Evolutionary conservation across 148 eudicot species (phyloP).

Genomic region (Fagopyrum esculentum): DNA sequence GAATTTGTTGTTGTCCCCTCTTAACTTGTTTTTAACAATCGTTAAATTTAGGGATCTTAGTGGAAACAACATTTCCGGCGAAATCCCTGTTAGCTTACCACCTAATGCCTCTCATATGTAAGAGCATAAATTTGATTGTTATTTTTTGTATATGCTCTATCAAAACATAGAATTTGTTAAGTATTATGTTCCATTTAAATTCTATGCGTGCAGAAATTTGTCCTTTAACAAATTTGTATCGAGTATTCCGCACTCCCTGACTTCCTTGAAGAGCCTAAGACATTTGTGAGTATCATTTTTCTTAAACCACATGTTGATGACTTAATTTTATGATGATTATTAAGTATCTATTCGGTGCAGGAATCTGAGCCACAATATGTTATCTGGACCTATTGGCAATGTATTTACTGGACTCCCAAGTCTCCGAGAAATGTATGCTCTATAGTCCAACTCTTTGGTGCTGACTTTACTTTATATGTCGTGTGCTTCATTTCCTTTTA

Average conservation of each 20-base stretch:
- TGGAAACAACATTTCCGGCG: conserved; percentile 57
- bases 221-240: conserved; percentile 55
- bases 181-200: neutral
- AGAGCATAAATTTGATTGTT: conserved; percentile 18
- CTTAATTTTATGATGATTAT: conserved; percentile 2
- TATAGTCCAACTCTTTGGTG: neutral
- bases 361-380: conserved; percentile 73
- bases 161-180: neutral
- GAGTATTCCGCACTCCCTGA: conserved; percentile 57
- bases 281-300: conserved; percentile 58
- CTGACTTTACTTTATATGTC: neutral
- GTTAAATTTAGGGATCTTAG: conserved; percentile 56
- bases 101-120: conserved; percentile 71
- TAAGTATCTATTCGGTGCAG: conserved; percentile 31
- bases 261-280: conserved; percentile 47
- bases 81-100: conserved; percentile 67
- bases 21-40: neutral
- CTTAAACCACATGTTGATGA: neutral
- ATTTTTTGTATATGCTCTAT: neutral
- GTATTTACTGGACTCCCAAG: conserved; percentile 56
- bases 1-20: neutral
- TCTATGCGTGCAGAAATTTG: conserved; percentile 51
- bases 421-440: conserved; percentile 66
- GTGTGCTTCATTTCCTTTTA: neutral
- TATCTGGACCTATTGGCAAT: conserved; percentile 69